These are phyloP conservation scores for Ramalina peruviana DNA, from an alignment of 495 filamentous ascomycete genomes.

Conservation along the genomic window DNA sequence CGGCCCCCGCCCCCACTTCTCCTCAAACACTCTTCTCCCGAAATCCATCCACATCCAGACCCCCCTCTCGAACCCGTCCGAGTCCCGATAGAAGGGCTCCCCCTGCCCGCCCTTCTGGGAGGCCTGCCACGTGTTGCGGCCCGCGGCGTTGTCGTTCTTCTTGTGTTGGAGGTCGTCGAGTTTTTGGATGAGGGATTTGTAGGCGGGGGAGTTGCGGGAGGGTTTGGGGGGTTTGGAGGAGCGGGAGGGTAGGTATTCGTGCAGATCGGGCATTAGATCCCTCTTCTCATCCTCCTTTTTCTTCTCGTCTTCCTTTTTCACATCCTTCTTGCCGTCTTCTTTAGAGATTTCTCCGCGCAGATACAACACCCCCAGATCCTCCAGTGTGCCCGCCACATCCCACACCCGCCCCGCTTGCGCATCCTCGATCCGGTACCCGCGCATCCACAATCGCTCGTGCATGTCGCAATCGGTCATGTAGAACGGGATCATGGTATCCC, in stretches of 20 bases:
- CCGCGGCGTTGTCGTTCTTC: constrained; percentile 18
- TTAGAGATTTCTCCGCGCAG: not conserved
- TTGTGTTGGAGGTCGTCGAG: constrained; percentile 29
- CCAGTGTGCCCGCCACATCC: constrained; percentile 29
- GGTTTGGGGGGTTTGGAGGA: constrained; percentile 16
- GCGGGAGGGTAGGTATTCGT: constrained; percentile 3
- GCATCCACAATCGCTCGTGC: constrained; percentile 37
- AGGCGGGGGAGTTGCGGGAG: constrained; percentile 12
- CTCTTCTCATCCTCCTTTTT: not conserved
- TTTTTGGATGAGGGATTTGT: constrained; percentile 18
- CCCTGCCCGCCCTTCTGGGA: constrained; percentile 43
- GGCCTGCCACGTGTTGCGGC: constrained; percentile 46
- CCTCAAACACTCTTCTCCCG: constrained; percentile 34
- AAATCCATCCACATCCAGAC: constrained; percentile 37
- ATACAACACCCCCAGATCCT: constrained; percentile 13
- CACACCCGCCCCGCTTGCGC: constrained; percentile 34
- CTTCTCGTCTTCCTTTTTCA: not conserved
- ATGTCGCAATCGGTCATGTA: constrained; percentile 49
- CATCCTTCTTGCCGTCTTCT: not conserved
- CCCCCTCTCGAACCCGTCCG: constrained; percentile 37
- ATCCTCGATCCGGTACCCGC: constrained; percentile 32
- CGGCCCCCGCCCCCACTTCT: constrained; percentile 44
- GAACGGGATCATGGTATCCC: constrained; percentile 48
- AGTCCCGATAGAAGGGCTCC: constrained; percentile 45
- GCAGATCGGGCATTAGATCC: too few species aligned